Conservation (phyloP, 31 red algal genomes). For the Endocladia muricata region DNA sequence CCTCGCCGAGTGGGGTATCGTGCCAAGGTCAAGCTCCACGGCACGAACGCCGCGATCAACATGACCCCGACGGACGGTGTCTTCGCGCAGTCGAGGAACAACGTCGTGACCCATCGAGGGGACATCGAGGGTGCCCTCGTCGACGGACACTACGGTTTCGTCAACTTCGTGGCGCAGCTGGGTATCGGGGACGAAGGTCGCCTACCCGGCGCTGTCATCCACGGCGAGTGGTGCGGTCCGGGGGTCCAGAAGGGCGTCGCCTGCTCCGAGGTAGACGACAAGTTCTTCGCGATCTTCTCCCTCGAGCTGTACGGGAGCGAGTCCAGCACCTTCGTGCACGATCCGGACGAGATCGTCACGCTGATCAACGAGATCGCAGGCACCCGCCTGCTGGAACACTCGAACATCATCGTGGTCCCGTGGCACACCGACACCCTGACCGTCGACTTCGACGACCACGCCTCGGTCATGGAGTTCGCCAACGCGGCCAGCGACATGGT, state of each 20-base stretch:
- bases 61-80: constrained; percentile 4
- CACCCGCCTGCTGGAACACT: background rate
- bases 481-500: background rate
- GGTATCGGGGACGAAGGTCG: background rate
- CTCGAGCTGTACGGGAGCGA: background rate
- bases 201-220: constrained; percentile 2
- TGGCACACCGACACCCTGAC: background rate
- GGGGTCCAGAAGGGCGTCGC: background rate
- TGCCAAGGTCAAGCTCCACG: constrained; percentile 8
- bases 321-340: too few relatives aligned
- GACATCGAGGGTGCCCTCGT: too few relatives aligned
- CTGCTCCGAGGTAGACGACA: background rate
- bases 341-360: background rate
- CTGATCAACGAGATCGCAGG: background rate
- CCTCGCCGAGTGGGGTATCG: constrained; percentile 5
- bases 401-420: background rate
- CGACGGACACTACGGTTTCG: background rate
- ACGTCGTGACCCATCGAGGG: background rate
- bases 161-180: background rate
- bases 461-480: background rate
- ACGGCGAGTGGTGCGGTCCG: constrained; percentile 10
- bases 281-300: constrained; percentile 2
- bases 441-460: background rate
- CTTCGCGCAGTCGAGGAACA: background rate
- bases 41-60: background rate